Evolutionary conservation across 768 basidiomycete species (phyloP), one percentile per base, ranked within the genome.

Genomic region (Tulasnella sp.): DNA sequence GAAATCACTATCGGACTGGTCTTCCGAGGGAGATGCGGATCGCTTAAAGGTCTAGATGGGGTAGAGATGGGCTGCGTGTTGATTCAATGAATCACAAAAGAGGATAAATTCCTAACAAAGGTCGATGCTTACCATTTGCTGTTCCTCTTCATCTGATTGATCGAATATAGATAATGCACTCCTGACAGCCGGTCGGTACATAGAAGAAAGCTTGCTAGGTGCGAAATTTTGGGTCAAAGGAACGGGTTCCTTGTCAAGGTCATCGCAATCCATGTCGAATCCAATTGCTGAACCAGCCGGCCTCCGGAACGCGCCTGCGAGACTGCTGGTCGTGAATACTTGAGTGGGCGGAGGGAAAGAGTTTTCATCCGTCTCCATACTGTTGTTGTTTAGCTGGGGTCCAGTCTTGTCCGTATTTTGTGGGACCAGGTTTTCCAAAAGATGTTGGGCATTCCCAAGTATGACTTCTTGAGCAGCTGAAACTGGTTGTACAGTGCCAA

Each of bases 381-480:
- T 29, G 2, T 3, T 24, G 19, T 50, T 25, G 5, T 51, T n/a
- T 20, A 31, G 48, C 32, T 20, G 32, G 6, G 22, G 24, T 32
- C 13, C 50, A 34, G 35, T 37, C 7, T 13, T 7, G 6, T 15
- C 15, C 16, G 5, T 28, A 27, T 31, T 27, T 24, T 39, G 33
- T 31, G 6, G 22, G 27, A 16, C 27, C n/a, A 15, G 55, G 31
- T 13, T 27, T n/a, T 59, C 62, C 4, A 74, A 63, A 3, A 74
- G 56, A 24, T 55, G 56, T 12, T 58, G 64, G 15, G 72, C 73
- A 56, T 61, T 67, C 47, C 61, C 63, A 16, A 72, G 32, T 44
- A 74, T 74, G 28, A 28, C 53, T 7, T 61, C 63, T 7, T 79
- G 74, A 4, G 73, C 77, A 37, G 72, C 67, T 3, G 64, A 58